Conservation (phyloP, 179 eudicot species). For the Amaranthus tricolor region DNA sequence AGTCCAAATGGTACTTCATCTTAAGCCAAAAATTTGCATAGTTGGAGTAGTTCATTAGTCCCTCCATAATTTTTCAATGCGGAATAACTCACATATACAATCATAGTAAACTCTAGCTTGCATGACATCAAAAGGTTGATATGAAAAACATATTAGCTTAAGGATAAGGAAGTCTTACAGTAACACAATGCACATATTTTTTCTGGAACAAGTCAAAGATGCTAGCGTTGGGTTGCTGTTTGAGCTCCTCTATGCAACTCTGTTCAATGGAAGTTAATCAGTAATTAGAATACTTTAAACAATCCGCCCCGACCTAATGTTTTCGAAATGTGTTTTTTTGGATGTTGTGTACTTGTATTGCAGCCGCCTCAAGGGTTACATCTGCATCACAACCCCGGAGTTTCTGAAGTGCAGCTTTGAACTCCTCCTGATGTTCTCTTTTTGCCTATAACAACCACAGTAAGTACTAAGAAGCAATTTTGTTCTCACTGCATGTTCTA, state of each 20-base stretch:
- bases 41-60: too few relatives aligned
- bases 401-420: conserved; percentile 53
- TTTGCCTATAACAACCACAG: conserved; percentile 54
- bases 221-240: conserved; percentile 67
- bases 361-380: conserved; percentile 66
- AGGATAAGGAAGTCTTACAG: conserved; percentile 32
- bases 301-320: neutral
- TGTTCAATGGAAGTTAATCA: conserved; percentile 26
- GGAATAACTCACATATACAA: neutral
- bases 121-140: neutral
- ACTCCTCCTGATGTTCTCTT: conserved; percentile 47
- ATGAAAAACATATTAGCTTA: too few relatives aligned
- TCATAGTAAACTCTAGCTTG: neutral
- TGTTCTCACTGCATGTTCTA: neutral
- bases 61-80: too few relatives aligned
- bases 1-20: too few relatives aligned
- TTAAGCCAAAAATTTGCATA: too few relatives aligned
- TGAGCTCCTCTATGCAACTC: conserved; percentile 62
- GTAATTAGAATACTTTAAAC: neutral
- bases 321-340: neutral
- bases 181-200: conserved; percentile 61
- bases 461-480: neutral
- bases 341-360: conserved; percentile 53
- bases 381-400: conserved; percentile 70
- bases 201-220: conserved; percentile 64